Evolutionary conservation across 1,284 basidiomycete species (phyloP), one percentile per base, ranked within the genome.

Genomic region (Leccinum pachyderme): DNA sequence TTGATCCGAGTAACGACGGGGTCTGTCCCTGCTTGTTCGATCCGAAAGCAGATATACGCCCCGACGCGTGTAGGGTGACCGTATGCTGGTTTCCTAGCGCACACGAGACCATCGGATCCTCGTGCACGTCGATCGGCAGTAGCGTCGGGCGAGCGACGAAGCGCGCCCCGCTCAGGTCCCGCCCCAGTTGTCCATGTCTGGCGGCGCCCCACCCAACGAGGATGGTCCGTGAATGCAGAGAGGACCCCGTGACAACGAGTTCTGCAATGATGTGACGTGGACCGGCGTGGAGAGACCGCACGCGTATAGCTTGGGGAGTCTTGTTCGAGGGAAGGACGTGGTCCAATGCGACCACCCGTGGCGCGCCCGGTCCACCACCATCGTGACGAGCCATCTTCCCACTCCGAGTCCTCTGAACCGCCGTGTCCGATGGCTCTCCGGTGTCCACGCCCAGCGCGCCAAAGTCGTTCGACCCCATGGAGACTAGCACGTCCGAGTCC

Each of bases 381-480:
- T 43, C 13, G 3, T 5, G 37, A 39, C 37, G 18, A 39, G 22
- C 18, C 3, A 22, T 39, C 18, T 39, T 39, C 18, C 18, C 18
- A 18, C 18, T 18, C 37, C 18, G n/a, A 22, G 37, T 12, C 18
- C 37, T 22, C 18, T 6, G 35, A 32, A 13, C 31, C 31, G 13
- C 31, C 31, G 31, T 6, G n/a, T 18, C 35, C 9, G n/a, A 35
- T 35, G 35, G 8, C 4, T 18, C n/a, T 9, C 35, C 18, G 6
- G 37, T 12, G 37, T 22, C 37, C 37, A 22, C 18, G 37, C 37
- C 93, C 32, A 93, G 77, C 65, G 89, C 86, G 4, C 91, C 91
- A 66, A 87, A 93, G 68, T 93, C 92, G 69, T 95, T 80, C 1
- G 85, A 80, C 0, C 93, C 93, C 75, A 91, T 83, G 0, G 91